A percentile compares a stretch with the other conserved stretches of the same genome.
These are phyloP conservation scores for Aspergillus biplanus DNA, from an alignment of 495 filamentous ascomycete species.

Conservation along the genomic window DNA sequence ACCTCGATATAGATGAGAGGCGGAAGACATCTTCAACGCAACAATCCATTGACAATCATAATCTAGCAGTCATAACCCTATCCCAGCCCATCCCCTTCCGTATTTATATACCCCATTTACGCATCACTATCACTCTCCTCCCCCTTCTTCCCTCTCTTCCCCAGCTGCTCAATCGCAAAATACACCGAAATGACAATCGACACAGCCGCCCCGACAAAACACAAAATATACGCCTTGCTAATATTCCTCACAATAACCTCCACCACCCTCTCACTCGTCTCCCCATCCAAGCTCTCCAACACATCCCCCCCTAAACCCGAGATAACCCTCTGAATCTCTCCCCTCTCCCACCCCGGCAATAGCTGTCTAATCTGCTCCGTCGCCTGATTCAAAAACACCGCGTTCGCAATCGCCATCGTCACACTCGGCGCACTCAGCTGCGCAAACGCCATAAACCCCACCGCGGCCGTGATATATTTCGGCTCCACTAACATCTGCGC, in stretches of 20 bases:
- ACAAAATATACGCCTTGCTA: background rate
- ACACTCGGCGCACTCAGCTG: constrained; percentile 8
- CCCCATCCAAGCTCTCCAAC: background rate
- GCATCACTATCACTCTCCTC: background rate
- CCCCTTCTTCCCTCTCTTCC: background rate
- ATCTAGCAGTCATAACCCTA: background rate
- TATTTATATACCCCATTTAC: background rate
- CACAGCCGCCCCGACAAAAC: background rate
- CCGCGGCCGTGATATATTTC: constrained; percentile 21
- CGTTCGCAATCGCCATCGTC: constrained; percentile 11
- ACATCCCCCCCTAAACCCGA: background rate
- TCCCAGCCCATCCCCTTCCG: background rate
- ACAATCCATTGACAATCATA: background rate
- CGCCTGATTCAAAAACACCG: background rate
- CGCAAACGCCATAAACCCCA: constrained; percentile 16
- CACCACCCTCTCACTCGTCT: background rate
- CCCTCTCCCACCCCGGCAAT: background rate
- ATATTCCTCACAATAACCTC: background rate
- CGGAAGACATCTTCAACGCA: background rate
- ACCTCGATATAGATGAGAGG: no score
- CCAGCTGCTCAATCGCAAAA: background rate
- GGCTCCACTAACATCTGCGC: constrained; percentile 49
- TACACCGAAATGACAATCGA: background rate
- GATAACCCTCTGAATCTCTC: background rate
- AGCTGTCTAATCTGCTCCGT: background rate